phyloP scores from a whole-genome alignment of 768 basidiomycete species.

The Boletus rufocinnamomeus region DNA sequence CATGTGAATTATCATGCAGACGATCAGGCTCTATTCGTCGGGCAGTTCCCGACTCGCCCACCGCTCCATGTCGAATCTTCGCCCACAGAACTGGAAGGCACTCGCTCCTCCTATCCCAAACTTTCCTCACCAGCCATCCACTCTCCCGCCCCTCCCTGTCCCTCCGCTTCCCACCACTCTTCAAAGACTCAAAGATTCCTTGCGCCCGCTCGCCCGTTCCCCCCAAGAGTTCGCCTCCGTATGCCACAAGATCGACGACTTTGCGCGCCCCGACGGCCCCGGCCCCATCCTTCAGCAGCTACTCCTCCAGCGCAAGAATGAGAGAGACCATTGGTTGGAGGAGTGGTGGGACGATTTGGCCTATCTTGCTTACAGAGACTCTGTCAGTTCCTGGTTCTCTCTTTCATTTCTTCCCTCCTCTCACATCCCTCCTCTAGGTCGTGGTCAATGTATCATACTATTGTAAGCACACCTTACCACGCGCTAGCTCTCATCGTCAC shows the following conservation, averaged over 20 bases:
- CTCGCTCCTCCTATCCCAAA: constrained; percentile 66
- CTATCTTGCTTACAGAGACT: constrained; percentile 85
- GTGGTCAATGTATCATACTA: constrained; percentile 95
- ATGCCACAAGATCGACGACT: constrained; percentile 66
- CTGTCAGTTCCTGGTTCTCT: constrained; percentile 46
- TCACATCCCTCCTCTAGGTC: constrained; percentile 47
- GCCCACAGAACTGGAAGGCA: constrained; percentile 70
- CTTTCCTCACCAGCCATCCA: constrained; percentile 58
- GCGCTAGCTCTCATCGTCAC: constrained; percentile 11
- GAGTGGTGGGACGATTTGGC: constrained; percentile 92
- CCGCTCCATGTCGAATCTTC: constrained; percentile 26
- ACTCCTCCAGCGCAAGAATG: constrained; percentile 54
- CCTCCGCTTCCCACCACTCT: constrained; percentile 68
- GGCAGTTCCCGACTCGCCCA: background rate
- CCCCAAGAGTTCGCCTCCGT: constrained; percentile 57
- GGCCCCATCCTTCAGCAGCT: constrained; percentile 64
- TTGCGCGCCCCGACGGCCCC: constrained; percentile 43
- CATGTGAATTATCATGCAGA: constrained; percentile 17
- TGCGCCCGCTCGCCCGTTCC: constrained; percentile 73
- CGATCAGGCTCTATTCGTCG: background rate
- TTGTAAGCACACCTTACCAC: constrained; percentile 50
- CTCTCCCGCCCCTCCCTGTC: constrained; percentile 74
- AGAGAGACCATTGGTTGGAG: constrained; percentile 80
- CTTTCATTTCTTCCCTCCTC: background rate
- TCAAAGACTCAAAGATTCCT: constrained; percentile 62